phyloP scores from a whole-genome alignment of 192 early-diverging fungal genomes.

The Powellomyces hirtus region DNA sequence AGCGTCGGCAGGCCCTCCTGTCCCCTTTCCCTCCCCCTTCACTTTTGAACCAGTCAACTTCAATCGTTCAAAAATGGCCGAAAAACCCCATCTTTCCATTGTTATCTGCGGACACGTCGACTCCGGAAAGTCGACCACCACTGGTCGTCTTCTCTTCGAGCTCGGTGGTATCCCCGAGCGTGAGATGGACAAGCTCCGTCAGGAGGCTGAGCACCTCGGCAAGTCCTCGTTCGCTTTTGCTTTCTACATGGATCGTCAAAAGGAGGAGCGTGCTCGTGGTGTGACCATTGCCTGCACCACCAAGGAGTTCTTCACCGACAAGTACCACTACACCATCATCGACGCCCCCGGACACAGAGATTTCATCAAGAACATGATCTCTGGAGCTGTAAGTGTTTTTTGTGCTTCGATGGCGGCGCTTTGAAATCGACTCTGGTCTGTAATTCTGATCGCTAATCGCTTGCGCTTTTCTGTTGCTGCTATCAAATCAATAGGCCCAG shows the following conservation, averaged over 20 bases:
- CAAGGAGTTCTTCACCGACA: constrained; percentile 93
- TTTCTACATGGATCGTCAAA: constrained; percentile 98
- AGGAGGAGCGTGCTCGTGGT: constrained; percentile 99
- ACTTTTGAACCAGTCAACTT: no score
- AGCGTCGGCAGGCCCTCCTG: no score
- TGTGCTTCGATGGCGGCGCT: background rate
- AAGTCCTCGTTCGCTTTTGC: constrained; percentile 99
- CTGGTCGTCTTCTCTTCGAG: constrained; percentile 99
- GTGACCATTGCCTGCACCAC: constrained; percentile 99
- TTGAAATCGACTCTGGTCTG: background rate
- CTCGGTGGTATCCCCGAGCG: constrained; percentile 98
- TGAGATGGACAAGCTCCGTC: constrained; percentile 99
- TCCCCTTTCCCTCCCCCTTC: no score
- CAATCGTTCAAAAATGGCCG: no score
- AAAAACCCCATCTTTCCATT: constrained; percentile 55
- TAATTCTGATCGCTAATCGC: background rate
- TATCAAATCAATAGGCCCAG: constrained; percentile 28
- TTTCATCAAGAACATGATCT: constrained; percentile 96
- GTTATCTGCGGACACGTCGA: constrained; percentile 99
- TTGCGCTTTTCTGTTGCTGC: background rate
- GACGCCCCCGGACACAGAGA: constrained; percentile 99
- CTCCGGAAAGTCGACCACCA: constrained; percentile 99
- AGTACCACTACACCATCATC: constrained; percentile 97
- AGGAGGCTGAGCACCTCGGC: constrained; percentile 97
- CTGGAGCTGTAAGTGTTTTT: constrained; percentile 70